These are phyloP conservation scores for Xylariomycetidae sp. DNA, from an alignment of 2,329 filamentous ascomycete genomes.

Conservation along the genomic window DNA sequence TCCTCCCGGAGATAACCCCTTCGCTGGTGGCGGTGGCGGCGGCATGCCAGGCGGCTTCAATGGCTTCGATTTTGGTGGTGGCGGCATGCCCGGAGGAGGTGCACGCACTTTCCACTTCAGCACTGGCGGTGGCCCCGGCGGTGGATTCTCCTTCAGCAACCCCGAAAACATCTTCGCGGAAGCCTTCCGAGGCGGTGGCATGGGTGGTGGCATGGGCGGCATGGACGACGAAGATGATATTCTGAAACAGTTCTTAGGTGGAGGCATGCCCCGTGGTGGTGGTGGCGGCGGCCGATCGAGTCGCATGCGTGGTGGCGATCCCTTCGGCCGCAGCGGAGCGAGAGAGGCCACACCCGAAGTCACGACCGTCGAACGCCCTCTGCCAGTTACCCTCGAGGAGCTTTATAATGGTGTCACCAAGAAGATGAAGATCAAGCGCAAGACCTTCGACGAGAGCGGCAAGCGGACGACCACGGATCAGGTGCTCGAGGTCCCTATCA, in stretches of 20 bases:
- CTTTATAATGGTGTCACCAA: constrained; percentile 82
- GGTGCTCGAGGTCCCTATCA: constrained; percentile 91
- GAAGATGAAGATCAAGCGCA: constrained; percentile 97
- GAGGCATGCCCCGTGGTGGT: constrained; percentile 35
- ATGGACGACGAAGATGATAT: constrained; percentile 40
- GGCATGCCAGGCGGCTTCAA: constrained; percentile 49
- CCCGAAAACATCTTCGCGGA: constrained; percentile 80
- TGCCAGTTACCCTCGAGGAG: constrained; percentile 81
- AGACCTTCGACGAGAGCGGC: constrained; percentile 81
- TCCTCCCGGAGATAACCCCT: constrained; percentile 58
- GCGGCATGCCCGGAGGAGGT: constrained; percentile 40
- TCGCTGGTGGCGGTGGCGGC: constrained; percentile 42
- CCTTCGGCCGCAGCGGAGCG: constrained; percentile 13
- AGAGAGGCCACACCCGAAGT: constrained; percentile 70
- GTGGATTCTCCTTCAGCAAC: constrained; percentile 76
- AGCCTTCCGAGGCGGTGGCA: constrained; percentile 58
- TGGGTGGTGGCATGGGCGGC: constrained; percentile 31
- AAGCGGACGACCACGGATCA: constrained; percentile 85
- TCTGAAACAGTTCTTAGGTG: constrained; percentile 49
- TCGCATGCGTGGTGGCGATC: constrained; percentile 34
- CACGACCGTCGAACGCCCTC: constrained; percentile 78
- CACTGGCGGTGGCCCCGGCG: constrained; percentile 45
- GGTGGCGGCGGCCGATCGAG: constrained; percentile 21
- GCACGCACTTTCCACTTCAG: constrained; percentile 55
- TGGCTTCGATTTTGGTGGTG: constrained; percentile 45